Percentiles rank a stretch among this genome's conserved stretches.
These are phyloP conservation scores for Ricinus communis DNA, from an alignment of 345 rosid species.

Conservation along the genomic window DNA sequence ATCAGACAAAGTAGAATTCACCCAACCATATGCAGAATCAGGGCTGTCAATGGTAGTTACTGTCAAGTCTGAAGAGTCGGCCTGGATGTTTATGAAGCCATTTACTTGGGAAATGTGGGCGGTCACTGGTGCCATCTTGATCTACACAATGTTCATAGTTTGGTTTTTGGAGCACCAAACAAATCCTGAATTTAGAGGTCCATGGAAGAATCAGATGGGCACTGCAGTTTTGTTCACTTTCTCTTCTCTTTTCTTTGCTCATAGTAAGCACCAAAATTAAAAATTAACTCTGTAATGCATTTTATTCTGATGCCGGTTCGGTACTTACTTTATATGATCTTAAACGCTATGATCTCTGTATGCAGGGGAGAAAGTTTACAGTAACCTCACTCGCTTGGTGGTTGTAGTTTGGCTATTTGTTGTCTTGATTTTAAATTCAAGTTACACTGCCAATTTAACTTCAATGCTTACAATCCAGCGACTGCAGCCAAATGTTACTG, in stretches of 20 bases:
- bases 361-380: slow-evolving; percentile 44
- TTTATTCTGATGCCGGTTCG: not conserved
- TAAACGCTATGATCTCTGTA: not conserved
- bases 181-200: slow-evolving; percentile 43
- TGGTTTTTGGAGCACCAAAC: slow-evolving; percentile 46
- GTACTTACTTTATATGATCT: not conserved
- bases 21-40: slow-evolving; percentile 54
- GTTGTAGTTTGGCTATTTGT: slow-evolving; percentile 56
- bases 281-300: not conserved
- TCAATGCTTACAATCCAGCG: slow-evolving; percentile 54
- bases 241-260: slow-evolving; percentile 56
- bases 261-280: slow-evolving; percentile 40
- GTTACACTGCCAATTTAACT: slow-evolving; percentile 60
- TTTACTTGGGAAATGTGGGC: slow-evolving; percentile 51
- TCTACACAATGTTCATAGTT: slow-evolving; percentile 47
- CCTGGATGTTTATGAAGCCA: slow-evolving; percentile 52
- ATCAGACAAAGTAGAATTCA: slow-evolving; percentile 38
- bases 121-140: slow-evolving; percentile 36
- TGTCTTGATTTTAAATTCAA: slow-evolving; percentile 51
- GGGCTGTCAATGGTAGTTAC: slow-evolving; percentile 54
- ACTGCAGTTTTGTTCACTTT: slow-evolving; percentile 50
- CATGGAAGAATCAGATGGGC: slow-evolving; percentile 35
- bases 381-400: slow-evolving; percentile 49
- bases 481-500: slow-evolving; percentile 36
- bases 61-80: slow-evolving; percentile 13